Conservation (phyloP, 768 basidiomycete species). For the Infundibulicybe gibba region DNA sequence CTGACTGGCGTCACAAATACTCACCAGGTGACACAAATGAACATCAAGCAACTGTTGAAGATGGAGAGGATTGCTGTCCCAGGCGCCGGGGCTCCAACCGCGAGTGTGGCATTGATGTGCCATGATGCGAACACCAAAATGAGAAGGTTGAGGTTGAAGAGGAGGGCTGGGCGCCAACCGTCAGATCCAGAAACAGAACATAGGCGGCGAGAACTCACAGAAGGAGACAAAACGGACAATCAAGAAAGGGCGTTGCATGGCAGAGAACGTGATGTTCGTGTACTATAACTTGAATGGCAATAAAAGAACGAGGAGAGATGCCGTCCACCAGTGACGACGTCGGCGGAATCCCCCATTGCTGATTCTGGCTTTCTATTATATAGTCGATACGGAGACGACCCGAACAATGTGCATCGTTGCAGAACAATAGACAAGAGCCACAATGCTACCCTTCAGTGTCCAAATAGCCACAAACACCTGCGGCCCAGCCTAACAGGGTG, state of each 20-base stretch:
- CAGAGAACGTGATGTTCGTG: neutral
- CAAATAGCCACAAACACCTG: no score
- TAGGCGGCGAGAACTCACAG: neutral
- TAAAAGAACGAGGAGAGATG: neutral
- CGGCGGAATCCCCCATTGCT: no score
- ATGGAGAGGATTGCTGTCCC: constrained; percentile 46
- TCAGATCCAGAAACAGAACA: neutral
- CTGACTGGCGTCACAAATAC: constrained; percentile 12
- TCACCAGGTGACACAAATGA: constrained; percentile 31
- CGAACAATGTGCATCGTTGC: no score
- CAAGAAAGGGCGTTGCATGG: neutral
- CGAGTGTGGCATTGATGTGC: constrained; percentile 42
- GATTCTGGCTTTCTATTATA: no score
- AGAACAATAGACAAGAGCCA: no score
- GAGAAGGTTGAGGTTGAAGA: constrained; percentile 48
- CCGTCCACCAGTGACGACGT: neutral
- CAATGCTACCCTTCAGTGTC: no score
- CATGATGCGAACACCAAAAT: constrained; percentile 54
- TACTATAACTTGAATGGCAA: neutral
- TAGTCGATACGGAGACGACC: no score
- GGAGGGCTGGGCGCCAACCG: constrained; percentile 30
- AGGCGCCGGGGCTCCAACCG: constrained; percentile 34
- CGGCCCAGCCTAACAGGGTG: no score
- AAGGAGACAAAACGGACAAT: neutral
- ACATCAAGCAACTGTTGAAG: constrained; percentile 37